Evolutionary conservation across 2,329 filamentous ascomycete genomes (phyloP).

Genomic region (Pestalotiopsis sp.): DNA sequence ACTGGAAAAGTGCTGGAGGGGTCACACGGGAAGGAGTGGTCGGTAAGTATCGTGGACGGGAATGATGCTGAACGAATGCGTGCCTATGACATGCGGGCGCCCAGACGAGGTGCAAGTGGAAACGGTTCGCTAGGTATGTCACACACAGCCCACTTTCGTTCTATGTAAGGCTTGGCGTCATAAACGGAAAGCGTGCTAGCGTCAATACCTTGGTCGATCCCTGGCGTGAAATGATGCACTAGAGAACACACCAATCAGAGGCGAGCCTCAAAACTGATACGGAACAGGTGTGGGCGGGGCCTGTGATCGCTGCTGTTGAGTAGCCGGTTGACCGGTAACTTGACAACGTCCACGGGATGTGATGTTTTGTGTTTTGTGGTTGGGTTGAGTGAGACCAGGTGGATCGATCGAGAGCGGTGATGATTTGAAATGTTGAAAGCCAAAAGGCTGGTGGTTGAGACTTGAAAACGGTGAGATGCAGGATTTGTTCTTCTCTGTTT

Average conservation of each 20-base stretch:
- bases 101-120: conserved; percentile 10
- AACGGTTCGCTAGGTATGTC: conserved; percentile 3
- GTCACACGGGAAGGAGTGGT: neutral
- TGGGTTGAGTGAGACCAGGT: neutral
- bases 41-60: neutral
- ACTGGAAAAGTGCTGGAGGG: conserved; percentile 8
- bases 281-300: conserved; percentile 9
- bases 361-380: neutral
- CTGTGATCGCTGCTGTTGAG: neutral
- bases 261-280: neutral
- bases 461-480: neutral
- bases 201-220: neutral
- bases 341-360: neutral
- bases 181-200: conserved; percentile 7
- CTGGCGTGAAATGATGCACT: neutral
- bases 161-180: conserved; percentile 12
- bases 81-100: conserved; percentile 9
- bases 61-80: neutral
- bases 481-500: neutral
- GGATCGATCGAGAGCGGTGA: too few relatives aligned
- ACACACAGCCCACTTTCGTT: conserved; percentile 10
- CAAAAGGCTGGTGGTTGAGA: neutral
- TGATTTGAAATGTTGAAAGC: neutral
- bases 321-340: neutral
- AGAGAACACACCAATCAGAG: neutral